Percentiles rank a stretch among this genome's conserved stretches.
Evolutionary conservation across 1,284 basidiomycete genomes (phyloP).

Genomic region (Ceratobasidium sp.): DNA sequence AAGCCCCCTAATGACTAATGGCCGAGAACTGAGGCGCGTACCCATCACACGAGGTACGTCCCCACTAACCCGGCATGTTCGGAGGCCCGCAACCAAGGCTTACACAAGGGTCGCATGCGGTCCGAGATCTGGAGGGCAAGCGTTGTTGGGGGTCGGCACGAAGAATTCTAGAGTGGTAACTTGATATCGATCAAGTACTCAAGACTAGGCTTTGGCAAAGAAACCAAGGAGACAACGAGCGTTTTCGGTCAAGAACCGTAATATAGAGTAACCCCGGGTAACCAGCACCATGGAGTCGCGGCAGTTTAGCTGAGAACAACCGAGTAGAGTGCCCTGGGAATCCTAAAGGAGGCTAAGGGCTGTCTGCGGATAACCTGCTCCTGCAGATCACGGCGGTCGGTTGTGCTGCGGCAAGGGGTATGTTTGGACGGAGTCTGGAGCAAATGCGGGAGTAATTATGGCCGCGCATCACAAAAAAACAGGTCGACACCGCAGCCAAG

Average conservation of each 20-base stretch:
- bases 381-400: not conserved
- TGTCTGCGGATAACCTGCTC: not conserved
- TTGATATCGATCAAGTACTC: slow-evolving; percentile 19
- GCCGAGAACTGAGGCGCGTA: slow-evolving; percentile 21
- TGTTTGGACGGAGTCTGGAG: slow-evolving; percentile 4
- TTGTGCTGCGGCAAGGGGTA: slow-evolving; percentile 5
- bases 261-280: slow-evolving; percentile 8
- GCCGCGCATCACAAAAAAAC: slow-evolving; percentile 16
- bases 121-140: slow-evolving; percentile 14
- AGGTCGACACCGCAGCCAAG: too few species aligned
- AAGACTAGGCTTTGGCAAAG: slow-evolving; percentile 18
- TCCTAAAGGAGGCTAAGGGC: not conserved
- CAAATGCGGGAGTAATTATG: not conserved
- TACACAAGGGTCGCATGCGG: slow-evolving; percentile 26
- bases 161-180: slow-evolving; percentile 12
- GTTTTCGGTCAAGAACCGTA: slow-evolving; percentile 16
- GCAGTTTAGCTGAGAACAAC: slow-evolving; percentile 12
- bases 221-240: slow-evolving; percentile 17
- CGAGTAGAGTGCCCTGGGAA: slow-evolving; percentile 6
- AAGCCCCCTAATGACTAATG: slow-evolving; percentile 38
- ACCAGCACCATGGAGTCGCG: slow-evolving; percentile 16
- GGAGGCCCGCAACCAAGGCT: slow-evolving; percentile 5
- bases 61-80: slow-evolving; percentile 25
- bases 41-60: slow-evolving; percentile 35
- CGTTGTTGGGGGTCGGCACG: slow-evolving; percentile 29